Percentiles rank a stretch among this genome's conserved stretches.
Conservation (phyloP, 163 green algal species). For the Coccomyxa subellipsoidea region DNA sequence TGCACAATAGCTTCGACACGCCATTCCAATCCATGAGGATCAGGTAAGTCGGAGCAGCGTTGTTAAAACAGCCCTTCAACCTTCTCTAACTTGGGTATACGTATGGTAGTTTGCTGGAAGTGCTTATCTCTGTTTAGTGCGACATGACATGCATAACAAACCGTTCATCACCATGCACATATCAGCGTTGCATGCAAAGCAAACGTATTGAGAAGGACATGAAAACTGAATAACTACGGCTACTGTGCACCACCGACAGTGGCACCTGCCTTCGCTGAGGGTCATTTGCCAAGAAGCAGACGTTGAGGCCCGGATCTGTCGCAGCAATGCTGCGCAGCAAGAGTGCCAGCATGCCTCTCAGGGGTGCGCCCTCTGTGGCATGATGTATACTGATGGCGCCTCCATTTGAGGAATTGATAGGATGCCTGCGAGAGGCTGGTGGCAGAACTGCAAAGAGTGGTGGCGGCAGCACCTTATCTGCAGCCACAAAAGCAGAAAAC, state of each 20-base stretch:
- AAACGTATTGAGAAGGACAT: too few species aligned
- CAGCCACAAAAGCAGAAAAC: neutral
- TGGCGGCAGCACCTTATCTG: neutral
- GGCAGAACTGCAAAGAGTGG: neutral
- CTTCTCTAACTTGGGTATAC: too few species aligned
- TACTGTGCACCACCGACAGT: too few species aligned
- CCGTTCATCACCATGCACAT: too few species aligned
- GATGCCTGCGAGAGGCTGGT: neutral
- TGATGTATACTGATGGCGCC: neutral
- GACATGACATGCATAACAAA: too few species aligned
- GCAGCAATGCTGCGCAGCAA: neutral
- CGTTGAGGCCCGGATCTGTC: neutral
- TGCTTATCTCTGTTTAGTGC: too few species aligned
- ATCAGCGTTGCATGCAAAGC: too few species aligned
- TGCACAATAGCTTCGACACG: neutral
- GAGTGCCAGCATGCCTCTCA: neutral
- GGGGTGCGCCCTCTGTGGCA: neutral
- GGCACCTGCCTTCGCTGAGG: neutral
- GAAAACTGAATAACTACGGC: too few species aligned
- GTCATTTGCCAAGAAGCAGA: neutral
- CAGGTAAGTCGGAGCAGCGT: too few species aligned
- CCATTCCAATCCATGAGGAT: neutral
- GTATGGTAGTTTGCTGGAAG: too few species aligned
- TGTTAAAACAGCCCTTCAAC: too few species aligned
- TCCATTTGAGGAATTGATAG: neutral